Percentiles rank a stretch among this genome's conserved stretches.
phyloP scores from a whole-genome alignment of 345 rosid genomes.

The Corchorus capsularis region DNA sequence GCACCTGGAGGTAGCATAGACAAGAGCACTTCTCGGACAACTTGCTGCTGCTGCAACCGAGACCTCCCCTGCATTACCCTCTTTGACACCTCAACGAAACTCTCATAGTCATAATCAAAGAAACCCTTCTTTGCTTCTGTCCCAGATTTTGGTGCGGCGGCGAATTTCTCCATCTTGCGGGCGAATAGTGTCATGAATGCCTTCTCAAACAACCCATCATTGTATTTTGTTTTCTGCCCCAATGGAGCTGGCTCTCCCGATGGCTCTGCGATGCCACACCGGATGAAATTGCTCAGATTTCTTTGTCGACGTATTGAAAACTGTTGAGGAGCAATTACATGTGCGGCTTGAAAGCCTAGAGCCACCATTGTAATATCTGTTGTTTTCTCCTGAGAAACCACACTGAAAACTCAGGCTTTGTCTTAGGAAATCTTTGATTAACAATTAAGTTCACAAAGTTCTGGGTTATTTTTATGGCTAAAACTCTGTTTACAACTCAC shows the following conservation, averaged over 20 bases:
- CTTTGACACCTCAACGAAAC: slow-evolving; percentile 81
- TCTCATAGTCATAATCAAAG: slow-evolving; percentile 70
- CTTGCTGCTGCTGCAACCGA: slow-evolving; percentile 75
- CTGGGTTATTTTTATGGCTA: not conserved
- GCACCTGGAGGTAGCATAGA: slow-evolving; percentile 98
- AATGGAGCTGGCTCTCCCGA: slow-evolving; percentile 83
- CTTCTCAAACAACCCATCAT: slow-evolving; percentile 76
- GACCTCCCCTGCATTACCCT: slow-evolving; percentile 85
- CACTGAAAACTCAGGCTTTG: not conserved
- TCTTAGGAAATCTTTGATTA: not conserved
- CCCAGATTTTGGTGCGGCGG: slow-evolving; percentile 33
- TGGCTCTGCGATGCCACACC: slow-evolving; percentile 81
- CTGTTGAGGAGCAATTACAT: slow-evolving; percentile 22
- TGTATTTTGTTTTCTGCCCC: slow-evolving; percentile 83
- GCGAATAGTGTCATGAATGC: slow-evolving; percentile 87
- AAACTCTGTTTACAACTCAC: not conserved
- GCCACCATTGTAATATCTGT: slow-evolving; percentile 56
- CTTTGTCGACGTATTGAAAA: slow-evolving; percentile 21
- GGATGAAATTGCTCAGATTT: slow-evolving; percentile 17
- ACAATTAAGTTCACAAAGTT: not conserved
- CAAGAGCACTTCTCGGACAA: slow-evolving; percentile 83
- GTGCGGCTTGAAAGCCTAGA: slow-evolving; percentile 50
- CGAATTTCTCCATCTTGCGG: slow-evolving; percentile 86
- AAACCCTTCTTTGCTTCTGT: slow-evolving; percentile 42
- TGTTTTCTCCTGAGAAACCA: not conserved